Evolutionary conservation across 2,329 filamentous ascomycete genomes (phyloP).

Genomic region (Leptographium flavum): DNA sequence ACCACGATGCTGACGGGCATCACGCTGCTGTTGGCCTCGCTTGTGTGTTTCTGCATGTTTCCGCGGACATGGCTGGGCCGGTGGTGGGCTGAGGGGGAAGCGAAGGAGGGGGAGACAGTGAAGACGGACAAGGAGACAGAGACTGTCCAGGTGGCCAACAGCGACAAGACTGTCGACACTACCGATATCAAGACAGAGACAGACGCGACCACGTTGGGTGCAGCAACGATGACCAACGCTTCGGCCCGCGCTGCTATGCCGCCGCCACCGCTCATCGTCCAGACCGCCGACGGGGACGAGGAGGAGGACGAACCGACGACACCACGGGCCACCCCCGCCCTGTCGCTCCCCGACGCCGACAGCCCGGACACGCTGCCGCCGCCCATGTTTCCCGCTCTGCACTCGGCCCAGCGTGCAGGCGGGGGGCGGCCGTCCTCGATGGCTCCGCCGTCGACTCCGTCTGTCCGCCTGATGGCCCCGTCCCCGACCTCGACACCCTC

Average conservation of each 20-base stretch:
- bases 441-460: neutral
- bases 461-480: slow-evolving; percentile 15
- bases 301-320: neutral
- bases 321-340: no score
- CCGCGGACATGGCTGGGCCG: slow-evolving; percentile 32
- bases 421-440: slow-evolving; percentile 3
- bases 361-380: slow-evolving; percentile 12
- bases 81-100: slow-evolving; percentile 4
- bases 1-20: slow-evolving; percentile 31
- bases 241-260: no score
- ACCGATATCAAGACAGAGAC: no score
- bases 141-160: no score
- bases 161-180: no score
- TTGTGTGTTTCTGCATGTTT: slow-evolving; percentile 41
- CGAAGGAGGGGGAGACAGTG: no score
- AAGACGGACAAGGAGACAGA: no score
- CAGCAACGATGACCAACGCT: no score
- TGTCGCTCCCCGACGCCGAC: no score
- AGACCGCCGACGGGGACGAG: no score
- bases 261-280: no score
- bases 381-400: slow-evolving; percentile 32
- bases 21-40: slow-evolving; percentile 46
- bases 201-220: no score
- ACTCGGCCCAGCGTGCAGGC: slow-evolving; percentile 35
- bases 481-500: slow-evolving; percentile 8